Evolutionary conservation across 1,284 basidiomycete genomes (phyloP), one percentile per base, ranked within the genome.

Genomic region (Ustilago nuda): DNA sequence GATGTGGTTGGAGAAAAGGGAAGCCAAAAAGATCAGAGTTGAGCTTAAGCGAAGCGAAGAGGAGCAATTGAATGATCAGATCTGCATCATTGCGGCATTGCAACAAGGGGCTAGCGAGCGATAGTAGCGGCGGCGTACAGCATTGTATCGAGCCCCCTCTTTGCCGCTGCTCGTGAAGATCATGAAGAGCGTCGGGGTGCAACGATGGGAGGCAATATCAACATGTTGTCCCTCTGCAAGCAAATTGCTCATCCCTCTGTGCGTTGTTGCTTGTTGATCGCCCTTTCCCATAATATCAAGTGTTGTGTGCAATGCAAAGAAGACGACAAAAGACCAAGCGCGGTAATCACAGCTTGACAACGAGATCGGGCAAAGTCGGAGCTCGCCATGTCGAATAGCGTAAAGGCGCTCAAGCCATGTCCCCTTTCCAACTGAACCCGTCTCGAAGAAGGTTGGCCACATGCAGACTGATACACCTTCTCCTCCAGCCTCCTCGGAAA

Each of bases 331-430:
- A 9, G 23, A 41, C 13, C 39, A 41, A 41, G 39, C 11, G 39
- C 39, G 13, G 7, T 6, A 17, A 41, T 6, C 7, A 15, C 17
- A 48, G 45, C 23, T 30, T 30, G 45, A 30, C 19, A 48, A 48
- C 45, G 45, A 48, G n/a, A 48, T 23, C n/a, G 45, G 45, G 45
- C 45, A 48, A 27, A 48, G 23, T 8, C 45, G 45, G 45, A 48
- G 45, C 45, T 48, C 45, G 45, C 45, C 19, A 30, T 48, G n/a
- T 27, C 39, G 17, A 41, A 41, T 41, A 17, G 13, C 39, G 5
- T 41, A 15, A 11, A 45, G 27, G 48, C 48, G 48, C 48, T 50
- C 48, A 5, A 32, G 30, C 48, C 48, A 50, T 50, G 48, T 1
- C 27, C 9, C 48, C 45, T 32, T 3, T 50, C 30, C 23, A 32